Conservation (phyloP, 164 flowering plant genomes). For the Chimonanthus praecox region DNA sequence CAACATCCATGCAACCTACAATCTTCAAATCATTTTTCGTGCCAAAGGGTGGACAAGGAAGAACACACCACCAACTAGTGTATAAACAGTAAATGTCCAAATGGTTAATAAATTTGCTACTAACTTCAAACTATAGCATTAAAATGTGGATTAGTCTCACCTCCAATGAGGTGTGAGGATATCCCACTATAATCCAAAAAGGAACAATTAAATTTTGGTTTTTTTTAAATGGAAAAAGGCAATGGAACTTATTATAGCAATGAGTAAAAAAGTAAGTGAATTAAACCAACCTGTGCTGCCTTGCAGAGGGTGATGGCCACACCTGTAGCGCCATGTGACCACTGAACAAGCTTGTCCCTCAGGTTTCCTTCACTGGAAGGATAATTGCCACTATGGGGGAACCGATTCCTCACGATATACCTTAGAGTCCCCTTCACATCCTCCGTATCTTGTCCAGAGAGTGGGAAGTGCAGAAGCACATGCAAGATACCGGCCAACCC, state of each 20-base stretch:
- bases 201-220: too few species aligned
- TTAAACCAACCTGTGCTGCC: slow-evolving; percentile 61
- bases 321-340: slow-evolving; percentile 88
- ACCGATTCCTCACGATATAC: slow-evolving; percentile 75
- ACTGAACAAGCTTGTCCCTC: slow-evolving; percentile 78
- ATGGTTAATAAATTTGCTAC: too few species aligned
- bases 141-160: too few species aligned
- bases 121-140: neutral
- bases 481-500: slow-evolving; percentile 87
- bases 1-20: too few species aligned
- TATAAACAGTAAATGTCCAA: neutral
- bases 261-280: neutral
- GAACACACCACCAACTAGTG: neutral
- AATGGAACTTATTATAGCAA: too few species aligned
- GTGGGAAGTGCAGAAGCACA: slow-evolving; percentile 72
- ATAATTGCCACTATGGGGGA: slow-evolving; percentile 73
- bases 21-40: too few species aligned
- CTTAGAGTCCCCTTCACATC: slow-evolving; percentile 73
- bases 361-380: slow-evolving; percentile 77
- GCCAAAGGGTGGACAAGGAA: too few species aligned
- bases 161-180: too few species aligned
- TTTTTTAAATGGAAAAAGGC: too few species aligned
- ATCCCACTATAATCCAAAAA: too few species aligned
- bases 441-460: slow-evolving; percentile 43
- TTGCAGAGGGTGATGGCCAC: slow-evolving; percentile 69